phyloP scores from a whole-genome alignment of 306 rosid genomes.

The Prinsepia uniflora region DNA sequence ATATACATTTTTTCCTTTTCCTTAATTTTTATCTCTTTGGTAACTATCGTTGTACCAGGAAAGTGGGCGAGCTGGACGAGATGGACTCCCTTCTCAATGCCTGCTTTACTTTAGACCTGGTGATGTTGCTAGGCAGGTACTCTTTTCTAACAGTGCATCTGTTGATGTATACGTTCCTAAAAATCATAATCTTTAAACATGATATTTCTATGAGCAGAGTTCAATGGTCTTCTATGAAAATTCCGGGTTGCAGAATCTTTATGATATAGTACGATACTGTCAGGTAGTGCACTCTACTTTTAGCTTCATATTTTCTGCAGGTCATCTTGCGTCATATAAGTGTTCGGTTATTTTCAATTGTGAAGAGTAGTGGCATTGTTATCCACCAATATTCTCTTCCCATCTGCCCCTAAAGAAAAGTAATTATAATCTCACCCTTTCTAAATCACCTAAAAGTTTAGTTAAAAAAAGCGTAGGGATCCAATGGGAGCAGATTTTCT shows the following conservation, averaged over 20 bases:
- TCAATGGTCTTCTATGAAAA: constrained; percentile 96
- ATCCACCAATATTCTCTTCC: background rate
- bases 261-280: constrained; percentile 83
- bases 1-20: background rate
- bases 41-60: constrained; percentile 53
- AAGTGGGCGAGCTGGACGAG: constrained; percentile 98
- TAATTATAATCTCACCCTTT: too few species aligned
- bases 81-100: constrained; percentile 97
- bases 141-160: constrained; percentile 5
- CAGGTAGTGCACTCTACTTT: constrained; percentile 49
- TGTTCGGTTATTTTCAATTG: background rate
- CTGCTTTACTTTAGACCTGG: constrained; percentile 78
- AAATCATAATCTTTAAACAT: constrained; percentile 16
- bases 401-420: background rate
- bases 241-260: constrained; percentile 85
- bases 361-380: background rate
- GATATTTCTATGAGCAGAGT: constrained; percentile 58
- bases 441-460: too few species aligned
- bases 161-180: constrained; percentile 11
- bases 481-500: too few species aligned
- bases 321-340: background rate
- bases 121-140: constrained; percentile 90
- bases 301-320: background rate
- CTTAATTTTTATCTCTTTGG: constrained; percentile 11
- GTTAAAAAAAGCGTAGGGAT: too few species aligned